These are phyloP conservation scores for Aureobasidium sp. DNA, from an alignment of 2,329 filamentous ascomycete species.

Conservation along the genomic window DNA sequence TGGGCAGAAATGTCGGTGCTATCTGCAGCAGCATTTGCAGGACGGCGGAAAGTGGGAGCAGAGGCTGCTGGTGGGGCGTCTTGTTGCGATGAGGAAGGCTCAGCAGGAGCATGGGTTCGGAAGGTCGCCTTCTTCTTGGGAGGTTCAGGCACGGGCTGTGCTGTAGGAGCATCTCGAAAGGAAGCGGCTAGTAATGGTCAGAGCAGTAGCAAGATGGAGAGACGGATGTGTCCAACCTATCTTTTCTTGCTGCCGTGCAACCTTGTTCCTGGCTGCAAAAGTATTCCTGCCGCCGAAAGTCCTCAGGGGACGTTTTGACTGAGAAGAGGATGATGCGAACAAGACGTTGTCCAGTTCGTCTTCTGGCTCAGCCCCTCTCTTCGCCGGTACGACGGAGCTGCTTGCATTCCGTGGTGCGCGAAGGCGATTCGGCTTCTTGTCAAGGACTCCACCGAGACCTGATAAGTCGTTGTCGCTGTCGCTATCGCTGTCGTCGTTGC, in stretches of 20 bases:
- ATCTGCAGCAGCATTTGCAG: background rate
- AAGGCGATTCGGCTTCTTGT: background rate
- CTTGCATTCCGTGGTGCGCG: background rate
- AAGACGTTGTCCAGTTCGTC: background rate
- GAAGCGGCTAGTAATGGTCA: background rate
- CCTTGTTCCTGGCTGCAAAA: background rate
- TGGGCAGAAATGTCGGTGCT: background rate
- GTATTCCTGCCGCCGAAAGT: background rate
- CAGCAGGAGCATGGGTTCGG: background rate
- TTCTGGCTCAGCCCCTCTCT: background rate
- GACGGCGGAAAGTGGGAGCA: background rate
- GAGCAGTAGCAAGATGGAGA: background rate
- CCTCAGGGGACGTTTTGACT: background rate
- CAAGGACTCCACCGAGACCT: background rate
- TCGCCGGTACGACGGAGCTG: background rate
- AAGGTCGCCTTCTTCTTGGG: background rate
- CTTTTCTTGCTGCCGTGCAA: background rate
- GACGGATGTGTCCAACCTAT: background rate
- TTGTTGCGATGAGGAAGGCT: background rate
- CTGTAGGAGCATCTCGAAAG: background rate
- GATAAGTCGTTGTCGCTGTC: conserved; percentile 2
- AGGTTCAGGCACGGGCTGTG: background rate
- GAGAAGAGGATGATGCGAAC: background rate
- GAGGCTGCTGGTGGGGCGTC: background rate
- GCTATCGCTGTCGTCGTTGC: background rate